Evolutionary conservation across 805 yeast genomes (phyloP), one percentile per base, ranked within the genome.

Genomic region (Maudiozyma turicensis): DNA sequence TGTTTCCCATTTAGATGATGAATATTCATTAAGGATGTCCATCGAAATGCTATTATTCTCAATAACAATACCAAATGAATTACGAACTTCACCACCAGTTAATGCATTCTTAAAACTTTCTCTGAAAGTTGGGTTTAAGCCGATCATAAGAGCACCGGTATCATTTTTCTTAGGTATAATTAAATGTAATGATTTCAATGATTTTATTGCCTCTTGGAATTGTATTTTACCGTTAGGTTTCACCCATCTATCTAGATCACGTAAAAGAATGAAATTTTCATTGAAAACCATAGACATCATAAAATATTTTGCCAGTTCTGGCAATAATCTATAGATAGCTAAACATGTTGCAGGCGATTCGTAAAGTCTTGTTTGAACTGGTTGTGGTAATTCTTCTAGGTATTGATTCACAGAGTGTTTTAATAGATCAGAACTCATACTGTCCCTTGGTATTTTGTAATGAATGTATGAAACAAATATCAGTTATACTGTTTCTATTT

Each of bases 331-430:
- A 64, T 83, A 90, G n/a, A 93, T 82, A 2, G 99, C 95, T 44
- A 93, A 72, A 63, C 97, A 89, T 49, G 99, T 87, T 10, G 97
- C 96, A 2, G 99, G 96, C 46, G 86, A 79, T 58, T 80, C 82
- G 67, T 86, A 93, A 26, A 93, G 74, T 60, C 88, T 78, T 26
- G 82, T 74, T 57, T 90, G 91, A n/a, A 88, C 86, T 6, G 84
- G 73, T 60, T 84, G 88, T 1, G 98, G 96, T 6, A 93, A 78
- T 15, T 86, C 88, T 62, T 89, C 97, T 52, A 93, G 72, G 66
- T 93, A 89, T 58, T 86, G 95, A 61, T 86, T 86, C 52, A 90
- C 93, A 1, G 87, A 83, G 43, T 81, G 75, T 59, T 80, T 83
- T 69, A 83, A 79, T 46, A 73, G 64, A 14, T 54, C 55, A 14